Conservation (phyloP, 345 rosid genomes). For the Ceriops zippeliana region DNA sequence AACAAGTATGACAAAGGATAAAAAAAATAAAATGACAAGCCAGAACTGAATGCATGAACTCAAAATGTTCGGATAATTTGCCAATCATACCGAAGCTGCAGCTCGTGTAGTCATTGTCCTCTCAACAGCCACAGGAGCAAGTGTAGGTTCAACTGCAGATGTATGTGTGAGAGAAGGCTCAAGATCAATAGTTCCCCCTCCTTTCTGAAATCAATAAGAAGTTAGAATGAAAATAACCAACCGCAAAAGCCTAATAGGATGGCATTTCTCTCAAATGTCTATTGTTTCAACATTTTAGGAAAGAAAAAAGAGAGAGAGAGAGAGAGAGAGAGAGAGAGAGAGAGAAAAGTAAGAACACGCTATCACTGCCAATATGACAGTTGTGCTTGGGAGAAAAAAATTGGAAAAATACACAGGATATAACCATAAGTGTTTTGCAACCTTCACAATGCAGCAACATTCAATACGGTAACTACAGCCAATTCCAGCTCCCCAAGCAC, state of each 20-base stretch:
- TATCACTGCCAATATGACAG: too few relatives aligned
- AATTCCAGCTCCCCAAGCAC: slow-evolving; percentile 99
- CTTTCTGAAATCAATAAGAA: slow-evolving; percentile 62
- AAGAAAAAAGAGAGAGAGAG: too few relatives aligned
- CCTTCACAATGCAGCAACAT: slow-evolving; percentile 98
- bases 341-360: too few relatives aligned
- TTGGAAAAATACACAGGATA: slow-evolving; percentile 14
- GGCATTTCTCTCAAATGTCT: too few relatives aligned
- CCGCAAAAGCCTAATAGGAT: too few relatives aligned
- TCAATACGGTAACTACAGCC: slow-evolving; percentile 95
- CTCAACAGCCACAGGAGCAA: slow-evolving; percentile 98
- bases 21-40: neutral
- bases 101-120: slow-evolving; percentile 99
- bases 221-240: neutral
- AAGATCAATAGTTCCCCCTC: slow-evolving; percentile 91
- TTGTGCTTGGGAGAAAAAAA: neutral
- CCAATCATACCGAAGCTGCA: slow-evolving; percentile 82
- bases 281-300: too few relatives aligned
- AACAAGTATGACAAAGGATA: neutral
- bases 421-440: slow-evolving; percentile 25
- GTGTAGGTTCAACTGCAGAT: slow-evolving; percentile 94
- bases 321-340: too few relatives aligned
- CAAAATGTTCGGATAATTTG: neutral
- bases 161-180: slow-evolving; percentile 96
- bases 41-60: neutral